phyloP scores from a whole-genome alignment of 495 filamentous ascomycete genomes.

The Penicillium desertorum region DNA sequence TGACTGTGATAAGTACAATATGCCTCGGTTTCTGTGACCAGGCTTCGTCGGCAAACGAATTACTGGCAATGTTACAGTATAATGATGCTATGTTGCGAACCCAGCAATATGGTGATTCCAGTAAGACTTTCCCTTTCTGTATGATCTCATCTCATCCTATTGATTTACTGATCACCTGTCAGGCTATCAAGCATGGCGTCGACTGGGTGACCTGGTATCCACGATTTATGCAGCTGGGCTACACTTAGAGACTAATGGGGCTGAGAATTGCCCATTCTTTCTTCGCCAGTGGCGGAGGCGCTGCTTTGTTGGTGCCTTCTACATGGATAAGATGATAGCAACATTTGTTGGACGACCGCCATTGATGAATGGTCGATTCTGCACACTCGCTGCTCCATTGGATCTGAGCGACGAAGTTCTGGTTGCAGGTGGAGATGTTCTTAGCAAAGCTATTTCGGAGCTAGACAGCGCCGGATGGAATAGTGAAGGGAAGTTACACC shows the following conservation, averaged over 20 bases:
- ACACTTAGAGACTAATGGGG: slow-evolving; percentile 50
- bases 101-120: slow-evolving; percentile 50
- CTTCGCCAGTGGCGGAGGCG: slow-evolving; percentile 50
- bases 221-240: slow-evolving; percentile 58
- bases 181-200: slow-evolving; percentile 55
- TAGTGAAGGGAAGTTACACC: slow-evolving; percentile 35
- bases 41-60: slow-evolving; percentile 46
- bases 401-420: slow-evolving; percentile 56
- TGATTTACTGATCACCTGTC: slow-evolving; percentile 9
- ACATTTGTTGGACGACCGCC: slow-evolving; percentile 60
- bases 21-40: slow-evolving; percentile 51
- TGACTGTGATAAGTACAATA: slow-evolving; percentile 41
- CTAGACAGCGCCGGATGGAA: slow-evolving; percentile 58
- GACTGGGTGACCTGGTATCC: slow-evolving; percentile 50
- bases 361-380: slow-evolving; percentile 54
- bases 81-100: slow-evolving; percentile 47
- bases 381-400: slow-evolving; percentile 54
- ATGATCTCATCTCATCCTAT: not conserved
- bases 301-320: slow-evolving; percentile 55
- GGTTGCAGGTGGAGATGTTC: slow-evolving; percentile 46
- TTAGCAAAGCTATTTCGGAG: slow-evolving; percentile 40
- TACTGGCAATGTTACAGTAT: slow-evolving; percentile 48
- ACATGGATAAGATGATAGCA: slow-evolving; percentile 51
- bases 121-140: slow-evolving; percentile 34
- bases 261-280: slow-evolving; percentile 51